A percentile compares a stretch with the other conserved stretches of the same genome.
These are phyloP conservation scores for Nakaseomyces delphensis DNA, from an alignment of 1,139 yeast species.

Conservation along the genomic window DNA sequence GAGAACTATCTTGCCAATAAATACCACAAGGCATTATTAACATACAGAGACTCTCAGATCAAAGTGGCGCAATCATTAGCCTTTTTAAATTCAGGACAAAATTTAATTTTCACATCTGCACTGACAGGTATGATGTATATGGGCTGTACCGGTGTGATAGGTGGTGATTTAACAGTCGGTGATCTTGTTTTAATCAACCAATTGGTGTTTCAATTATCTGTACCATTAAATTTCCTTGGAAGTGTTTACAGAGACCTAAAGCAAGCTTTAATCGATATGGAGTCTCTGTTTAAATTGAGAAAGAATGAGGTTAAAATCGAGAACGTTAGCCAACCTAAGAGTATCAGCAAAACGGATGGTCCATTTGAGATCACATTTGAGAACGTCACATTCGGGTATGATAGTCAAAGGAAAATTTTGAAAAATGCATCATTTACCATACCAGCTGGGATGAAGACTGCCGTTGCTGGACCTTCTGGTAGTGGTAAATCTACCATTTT, in stretches of 20 bases:
- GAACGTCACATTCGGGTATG: slow-evolving; percentile 89
- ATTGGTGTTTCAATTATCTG: slow-evolving; percentile 88
- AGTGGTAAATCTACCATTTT: slow-evolving; percentile 90
- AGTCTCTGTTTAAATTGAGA: slow-evolving; percentile 74
- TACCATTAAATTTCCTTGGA: slow-evolving; percentile 88
- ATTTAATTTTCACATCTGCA: slow-evolving; percentile 81
- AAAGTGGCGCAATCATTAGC: slow-evolving; percentile 91
- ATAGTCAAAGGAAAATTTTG: slow-evolving; percentile 78
- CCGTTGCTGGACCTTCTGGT: slow-evolving; percentile 92
- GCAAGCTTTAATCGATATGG: slow-evolving; percentile 90
- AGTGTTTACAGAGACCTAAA: slow-evolving; percentile 91
- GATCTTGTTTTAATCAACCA: slow-evolving; percentile 95
- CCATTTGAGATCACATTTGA: slow-evolving; percentile 66
- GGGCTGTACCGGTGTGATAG: slow-evolving; percentile 92
- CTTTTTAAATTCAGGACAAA: slow-evolving; percentile 85
- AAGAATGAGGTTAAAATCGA: slow-evolving; percentile 60
- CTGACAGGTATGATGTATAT: slow-evolving; percentile 95
- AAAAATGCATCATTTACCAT: slow-evolving; percentile 73
- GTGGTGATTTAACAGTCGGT: slow-evolving; percentile 81
- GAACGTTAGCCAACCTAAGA: slow-evolving; percentile 52
- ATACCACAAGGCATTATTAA: slow-evolving; percentile 66
- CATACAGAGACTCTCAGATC: slow-evolving; percentile 73
- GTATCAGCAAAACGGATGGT: slow-evolving; percentile 41
- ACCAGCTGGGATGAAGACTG: slow-evolving; percentile 86
- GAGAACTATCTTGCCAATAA: slow-evolving; percentile 71